Conservation (phyloP, 768 basidiomycete species). For the Hygrophorus russula region DNA sequence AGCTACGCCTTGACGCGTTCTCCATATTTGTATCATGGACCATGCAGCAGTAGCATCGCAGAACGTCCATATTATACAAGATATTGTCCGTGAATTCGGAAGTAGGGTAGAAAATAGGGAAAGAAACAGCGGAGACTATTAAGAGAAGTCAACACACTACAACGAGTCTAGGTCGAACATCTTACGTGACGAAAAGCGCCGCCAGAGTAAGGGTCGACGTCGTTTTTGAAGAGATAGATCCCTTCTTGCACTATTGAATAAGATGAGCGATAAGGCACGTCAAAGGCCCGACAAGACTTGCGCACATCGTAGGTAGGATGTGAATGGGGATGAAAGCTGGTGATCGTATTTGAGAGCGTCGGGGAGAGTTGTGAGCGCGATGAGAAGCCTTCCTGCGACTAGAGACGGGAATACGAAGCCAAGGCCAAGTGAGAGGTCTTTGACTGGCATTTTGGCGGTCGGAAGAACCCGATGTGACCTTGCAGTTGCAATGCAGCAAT, state of each 20-base stretch:
- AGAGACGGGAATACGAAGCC: slow-evolving; percentile 26
- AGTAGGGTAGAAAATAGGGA: slow-evolving; percentile 63
- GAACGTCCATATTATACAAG: slow-evolving; percentile 59
- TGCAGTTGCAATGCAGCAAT: too few species aligned
- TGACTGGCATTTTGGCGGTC: too few species aligned
- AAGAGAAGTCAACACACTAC: slow-evolving; percentile 4
- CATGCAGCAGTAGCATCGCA: slow-evolving; percentile 60
- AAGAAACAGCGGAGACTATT: slow-evolving; percentile 72
- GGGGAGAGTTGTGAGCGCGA: slow-evolving; percentile 41
- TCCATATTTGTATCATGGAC: slow-evolving; percentile 60
- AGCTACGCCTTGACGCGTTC: slow-evolving; percentile 40
- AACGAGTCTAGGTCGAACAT: slow-evolving; percentile 1
- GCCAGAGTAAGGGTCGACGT: slow-evolving; percentile 81
- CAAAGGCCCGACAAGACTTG: slow-evolving; percentile 6
- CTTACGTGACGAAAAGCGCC: slow-evolving; percentile 80
- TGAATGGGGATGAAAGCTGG: slow-evolving; percentile 73
- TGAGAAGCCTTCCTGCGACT: slow-evolving; percentile 35
- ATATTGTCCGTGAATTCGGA: slow-evolving; percentile 35
- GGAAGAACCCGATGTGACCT: too few species aligned
- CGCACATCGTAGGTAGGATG: slow-evolving; percentile 69
- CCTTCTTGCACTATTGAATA: slow-evolving; percentile 71
- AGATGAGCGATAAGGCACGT: slow-evolving; percentile 3
- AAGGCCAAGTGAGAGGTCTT: slow-evolving; percentile 1
- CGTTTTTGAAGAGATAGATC: slow-evolving; percentile 65
- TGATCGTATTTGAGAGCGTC: slow-evolving; percentile 53